Conservation (phyloP, 371 early-diverging fungal species). For the Mortierella sp. region DNA sequence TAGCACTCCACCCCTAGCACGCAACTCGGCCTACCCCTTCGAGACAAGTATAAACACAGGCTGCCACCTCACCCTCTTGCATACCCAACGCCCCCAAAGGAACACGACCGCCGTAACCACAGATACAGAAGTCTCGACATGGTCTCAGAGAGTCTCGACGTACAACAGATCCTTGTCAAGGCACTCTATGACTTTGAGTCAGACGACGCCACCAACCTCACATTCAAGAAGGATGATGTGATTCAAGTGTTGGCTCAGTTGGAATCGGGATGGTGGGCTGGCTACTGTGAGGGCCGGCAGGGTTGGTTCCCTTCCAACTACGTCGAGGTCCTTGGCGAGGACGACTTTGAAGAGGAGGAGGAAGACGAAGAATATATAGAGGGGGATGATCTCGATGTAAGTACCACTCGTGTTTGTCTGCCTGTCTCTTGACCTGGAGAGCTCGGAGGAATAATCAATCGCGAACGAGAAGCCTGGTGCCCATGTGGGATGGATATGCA, state of each 20-base stretch:
- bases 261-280: constrained; percentile 95
- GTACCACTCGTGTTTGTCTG: not conserved
- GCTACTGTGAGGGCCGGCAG: constrained; percentile 68
- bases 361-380: constrained; percentile 24
- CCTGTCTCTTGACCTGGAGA: too few species aligned
- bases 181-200: constrained; percentile 45
- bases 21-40: too few species aligned
- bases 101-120: constrained; percentile 17
- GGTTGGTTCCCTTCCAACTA: constrained; percentile 86
- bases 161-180: constrained; percentile 30
- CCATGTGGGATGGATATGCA: too few species aligned
- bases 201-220: constrained; percentile 59
- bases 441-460: too few species aligned
- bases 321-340: constrained; percentile 33
- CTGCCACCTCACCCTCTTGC: too few species aligned
- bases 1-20: too few species aligned
- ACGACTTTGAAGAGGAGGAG: constrained; percentile 33
- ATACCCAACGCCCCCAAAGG: not conserved
- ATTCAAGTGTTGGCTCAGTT: constrained; percentile 85
- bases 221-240: constrained; percentile 80
- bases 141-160: constrained; percentile 26
- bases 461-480: too few species aligned
- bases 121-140: constrained; percentile 8
- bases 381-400: constrained; percentile 38
- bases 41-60: too few species aligned